These are phyloP conservation scores for Kodamaea sp. DNA, from an alignment of 1,139 yeast species.

Conservation along the genomic window DNA sequence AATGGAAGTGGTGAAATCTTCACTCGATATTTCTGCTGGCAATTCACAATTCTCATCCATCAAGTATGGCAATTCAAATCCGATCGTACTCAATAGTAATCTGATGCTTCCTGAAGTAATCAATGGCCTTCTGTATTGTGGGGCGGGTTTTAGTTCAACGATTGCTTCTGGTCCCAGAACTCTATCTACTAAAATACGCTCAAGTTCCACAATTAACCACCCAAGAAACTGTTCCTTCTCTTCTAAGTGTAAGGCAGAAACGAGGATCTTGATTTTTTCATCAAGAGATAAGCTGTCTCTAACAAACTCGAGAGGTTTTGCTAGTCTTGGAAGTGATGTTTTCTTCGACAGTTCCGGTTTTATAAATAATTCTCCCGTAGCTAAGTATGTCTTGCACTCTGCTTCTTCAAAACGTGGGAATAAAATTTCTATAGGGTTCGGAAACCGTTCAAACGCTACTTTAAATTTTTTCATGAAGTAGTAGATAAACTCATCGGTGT, in stretches of 20 bases:
- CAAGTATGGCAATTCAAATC: conserved; percentile 42
- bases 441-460: conserved; percentile 45
- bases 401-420: conserved; percentile 61
- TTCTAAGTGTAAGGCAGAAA: conserved; percentile 50
- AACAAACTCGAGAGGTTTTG: conserved; percentile 41
- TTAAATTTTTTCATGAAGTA: conserved; percentile 69
- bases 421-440: conserved; percentile 69
- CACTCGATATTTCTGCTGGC: conserved; percentile 20
- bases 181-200: conserved; percentile 27
- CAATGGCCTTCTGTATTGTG: conserved; percentile 26
- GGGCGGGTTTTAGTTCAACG: conserved; percentile 18
- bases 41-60: conserved; percentile 36
- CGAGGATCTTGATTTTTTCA: conserved; percentile 45
- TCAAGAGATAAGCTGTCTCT: conserved; percentile 32
- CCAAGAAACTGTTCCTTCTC: conserved; percentile 42
- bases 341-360: conserved; percentile 21
- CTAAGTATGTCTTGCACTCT: conserved; percentile 37
- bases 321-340: conserved; percentile 26
- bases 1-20: conserved; percentile 21
- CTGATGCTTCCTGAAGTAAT: conserved; percentile 41
- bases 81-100: conserved; percentile 30
- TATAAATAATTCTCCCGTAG: conserved; percentile 52
- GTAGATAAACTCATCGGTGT: conserved; percentile 64
- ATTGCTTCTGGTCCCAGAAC: conserved; percentile 15
- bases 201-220: conserved; percentile 46